Conservation (phyloP, 371 early-diverging fungal species). For the Mortierella polycephala region DNA sequence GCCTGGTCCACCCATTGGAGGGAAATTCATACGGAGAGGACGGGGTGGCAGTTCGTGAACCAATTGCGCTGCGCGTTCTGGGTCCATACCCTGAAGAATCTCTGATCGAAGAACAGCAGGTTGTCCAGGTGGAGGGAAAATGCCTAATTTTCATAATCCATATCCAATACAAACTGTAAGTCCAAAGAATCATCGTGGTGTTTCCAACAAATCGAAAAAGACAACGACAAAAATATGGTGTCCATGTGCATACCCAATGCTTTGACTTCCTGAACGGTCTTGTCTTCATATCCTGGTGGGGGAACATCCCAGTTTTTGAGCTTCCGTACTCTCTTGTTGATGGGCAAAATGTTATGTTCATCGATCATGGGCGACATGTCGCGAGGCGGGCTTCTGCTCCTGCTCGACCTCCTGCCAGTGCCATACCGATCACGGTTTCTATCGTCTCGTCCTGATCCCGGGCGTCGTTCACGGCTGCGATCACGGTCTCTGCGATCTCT, state of each 20-base stretch:
- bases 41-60: constrained; percentile 55
- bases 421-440: constrained; percentile 40
- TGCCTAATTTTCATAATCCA: constrained; percentile 58
- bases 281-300: constrained; percentile 92
- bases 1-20: constrained; percentile 39
- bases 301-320: constrained; percentile 94
- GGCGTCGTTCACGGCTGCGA: constrained; percentile 50
- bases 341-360: constrained; percentile 65
- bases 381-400: constrained; percentile 59
- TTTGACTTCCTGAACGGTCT: constrained; percentile 92
- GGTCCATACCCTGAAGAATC: constrained; percentile 59
- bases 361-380: constrained; percentile 61
- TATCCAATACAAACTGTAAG: neutral
- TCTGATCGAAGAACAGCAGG: constrained; percentile 72
- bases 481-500: constrained; percentile 45
- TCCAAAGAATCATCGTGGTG: neutral
- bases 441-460: constrained; percentile 53
- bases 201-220: neutral
- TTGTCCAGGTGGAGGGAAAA: constrained; percentile 94
- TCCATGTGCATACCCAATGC: constrained; percentile 71
- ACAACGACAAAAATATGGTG: neutral
- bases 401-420: constrained; percentile 60
- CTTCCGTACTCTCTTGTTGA: constrained; percentile 83
- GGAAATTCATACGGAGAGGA: constrained; percentile 50
- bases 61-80: constrained; percentile 54